Evolutionary conservation across 768 basidiomycete genomes (phyloP), one percentile per base, ranked within the genome.

Genomic region (Suillus luteus): DNA sequence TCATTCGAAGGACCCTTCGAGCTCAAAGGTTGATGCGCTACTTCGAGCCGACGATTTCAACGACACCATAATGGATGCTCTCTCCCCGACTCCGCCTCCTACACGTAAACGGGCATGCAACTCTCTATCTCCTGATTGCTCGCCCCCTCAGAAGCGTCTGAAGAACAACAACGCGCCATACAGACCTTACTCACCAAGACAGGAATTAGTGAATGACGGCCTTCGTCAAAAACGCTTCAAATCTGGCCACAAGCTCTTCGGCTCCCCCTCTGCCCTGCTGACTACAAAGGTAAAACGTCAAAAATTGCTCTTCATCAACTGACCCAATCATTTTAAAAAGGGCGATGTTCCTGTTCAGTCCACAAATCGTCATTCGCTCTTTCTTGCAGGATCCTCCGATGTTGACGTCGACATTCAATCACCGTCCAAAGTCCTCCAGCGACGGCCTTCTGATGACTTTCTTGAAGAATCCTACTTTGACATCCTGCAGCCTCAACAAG

Each of bases 21-120:
- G 82, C 67, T 71, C 78, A 14, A 80, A 84, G 62, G 66, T 79
- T 48, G 80, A 84, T 66, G 76, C 77, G 31, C 73, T 84, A 33
- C 80, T 83, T 43, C 75, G 76, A 24, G 68, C 77, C 48, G 64
- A 58, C 55, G n/a, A 55, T 15, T 24, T 37, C n/a, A 55, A 41
- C 55, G 38, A 41, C 27, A 19, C 24, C 22, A 5, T 9, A 9
- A 58, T 27, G n/a, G 17, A 17, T 40, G 55, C 8, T 24, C 38
- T 58, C 10, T 58, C 38, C 38, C 10, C 1, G 40, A 41, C 38
- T 27, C 55, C 24, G 17, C 10, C 40, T 41, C 38, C 57, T 1
- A 58, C 24, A 17, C 40, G 24, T 38, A 58, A 58, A n/a, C 49
- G 61, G 31, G 8, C 37, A 17, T 33, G 24, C 10, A 24, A 40